Conservation (phyloP, 2,329 filamentous ascomycete genomes). For the Thelonectria blattea region DNA sequence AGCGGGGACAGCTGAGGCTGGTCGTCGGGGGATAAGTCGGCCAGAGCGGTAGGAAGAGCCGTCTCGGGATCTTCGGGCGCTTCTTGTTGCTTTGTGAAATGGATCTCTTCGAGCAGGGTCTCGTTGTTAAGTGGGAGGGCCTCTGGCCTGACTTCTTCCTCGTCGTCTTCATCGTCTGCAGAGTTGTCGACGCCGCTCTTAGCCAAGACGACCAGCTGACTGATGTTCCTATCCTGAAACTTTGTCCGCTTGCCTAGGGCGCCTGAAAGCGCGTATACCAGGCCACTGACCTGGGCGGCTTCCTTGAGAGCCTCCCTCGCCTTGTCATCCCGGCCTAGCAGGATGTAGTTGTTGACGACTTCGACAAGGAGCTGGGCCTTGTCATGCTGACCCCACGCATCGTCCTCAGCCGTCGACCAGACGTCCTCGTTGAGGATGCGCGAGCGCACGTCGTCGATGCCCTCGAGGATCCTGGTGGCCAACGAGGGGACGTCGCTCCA, state of each 20-base stretch:
- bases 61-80: constrained; percentile 45
- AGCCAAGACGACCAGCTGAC: constrained; percentile 89
- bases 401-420: constrained; percentile 42
- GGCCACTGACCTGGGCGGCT: constrained; percentile 70
- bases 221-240: constrained; percentile 79
- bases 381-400: constrained; percentile 53
- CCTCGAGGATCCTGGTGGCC: constrained; percentile 54
- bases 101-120: constrained; percentile 85
- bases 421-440: constrained; percentile 46
- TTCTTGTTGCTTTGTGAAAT: constrained; percentile 68
- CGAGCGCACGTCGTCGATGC: constrained; percentile 50
- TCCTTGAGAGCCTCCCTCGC: constrained; percentile 73
- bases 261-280: constrained; percentile 84
- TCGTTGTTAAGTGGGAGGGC: constrained; percentile 87
- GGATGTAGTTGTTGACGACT: constrained; percentile 79
- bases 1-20: constrained; percentile 84
- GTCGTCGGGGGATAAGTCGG: constrained; percentile 72
- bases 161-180: constrained; percentile 29
- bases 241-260: constrained; percentile 84
- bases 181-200: constrained; percentile 62
- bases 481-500: constrained; percentile 66
- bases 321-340: constrained; percentile 80
- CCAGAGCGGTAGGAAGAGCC: constrained; percentile 65
- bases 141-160: constrained; percentile 57
- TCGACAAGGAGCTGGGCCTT: constrained; percentile 79